A percentile compares a stretch with the other conserved stretches of the same genome.
Evolutionary conservation across 2,329 filamentous ascomycete genomes (phyloP).

Genomic region (Hypoxylon sp.): DNA sequence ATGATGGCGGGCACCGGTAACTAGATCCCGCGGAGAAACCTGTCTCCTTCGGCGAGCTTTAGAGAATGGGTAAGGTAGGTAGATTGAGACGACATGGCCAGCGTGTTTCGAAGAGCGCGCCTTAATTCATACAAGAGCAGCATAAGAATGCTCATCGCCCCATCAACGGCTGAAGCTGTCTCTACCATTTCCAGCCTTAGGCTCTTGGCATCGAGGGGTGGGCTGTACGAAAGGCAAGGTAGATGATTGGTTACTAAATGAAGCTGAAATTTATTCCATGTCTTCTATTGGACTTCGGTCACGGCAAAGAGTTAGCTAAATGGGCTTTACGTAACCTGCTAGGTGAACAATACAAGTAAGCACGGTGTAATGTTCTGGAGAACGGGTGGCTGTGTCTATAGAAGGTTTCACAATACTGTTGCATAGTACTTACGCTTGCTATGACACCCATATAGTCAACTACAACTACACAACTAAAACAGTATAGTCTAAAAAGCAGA

Average conservation of each 20-base stretch:
- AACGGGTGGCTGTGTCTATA: neutral
- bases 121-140: neutral
- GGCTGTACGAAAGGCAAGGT: conserved; percentile 1
- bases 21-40: neutral
- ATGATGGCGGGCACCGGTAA: neutral
- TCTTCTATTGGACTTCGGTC: conserved; percentile 4
- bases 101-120: neutral
- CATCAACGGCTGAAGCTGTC: conserved; percentile 27
- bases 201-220: conserved; percentile 27
- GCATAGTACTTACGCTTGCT: neutral
- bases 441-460: neutral
- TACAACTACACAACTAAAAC: neutral
- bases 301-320: neutral
- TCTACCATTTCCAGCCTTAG: conserved; percentile 7
- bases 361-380: neutral
- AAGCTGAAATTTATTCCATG: conserved; percentile 28
- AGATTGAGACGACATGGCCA: neutral
- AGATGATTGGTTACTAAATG: conserved; percentile 17
- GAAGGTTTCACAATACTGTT: neutral
- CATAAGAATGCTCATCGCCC: neutral
- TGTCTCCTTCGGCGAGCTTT: neutral
- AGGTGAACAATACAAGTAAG: conserved; percentile 2
- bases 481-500: neutral
- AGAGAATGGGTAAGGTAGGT: too few relatives aligned
- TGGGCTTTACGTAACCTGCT: neutral